Evolutionary conservation across 176 grass and related monocot species (phyloP).

Genomic region (Eragrostis curvula): DNA sequence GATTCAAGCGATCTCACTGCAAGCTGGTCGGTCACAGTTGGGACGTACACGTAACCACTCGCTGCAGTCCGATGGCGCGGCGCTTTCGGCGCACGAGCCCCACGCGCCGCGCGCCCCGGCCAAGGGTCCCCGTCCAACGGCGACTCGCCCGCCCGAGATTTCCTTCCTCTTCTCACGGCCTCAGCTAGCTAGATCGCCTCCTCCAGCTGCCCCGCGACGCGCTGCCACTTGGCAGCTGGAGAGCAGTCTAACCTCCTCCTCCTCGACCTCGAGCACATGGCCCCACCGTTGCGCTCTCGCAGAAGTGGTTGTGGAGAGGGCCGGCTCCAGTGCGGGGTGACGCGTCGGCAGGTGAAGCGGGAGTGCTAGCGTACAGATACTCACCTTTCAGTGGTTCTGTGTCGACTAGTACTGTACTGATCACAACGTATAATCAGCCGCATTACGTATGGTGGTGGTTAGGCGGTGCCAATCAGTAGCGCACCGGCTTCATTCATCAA

Average conservation of each 20-base stretch:
- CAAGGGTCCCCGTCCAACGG: too few species aligned
- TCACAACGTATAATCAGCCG: conserved; percentile 12
- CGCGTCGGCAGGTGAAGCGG: neutral
- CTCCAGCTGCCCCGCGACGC: too few species aligned
- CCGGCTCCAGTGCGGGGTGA: neutral
- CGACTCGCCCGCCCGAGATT: too few species aligned
- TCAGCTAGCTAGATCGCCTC: too few species aligned
- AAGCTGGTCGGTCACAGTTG: neutral
- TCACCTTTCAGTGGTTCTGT: neutral
- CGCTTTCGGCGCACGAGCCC: neutral
- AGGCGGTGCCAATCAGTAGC: neutral
- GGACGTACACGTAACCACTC: neutral
- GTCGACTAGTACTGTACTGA: neutral
- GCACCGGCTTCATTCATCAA: neutral
- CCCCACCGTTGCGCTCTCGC: neutral
- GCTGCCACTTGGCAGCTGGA: neutral
- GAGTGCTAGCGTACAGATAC: neutral
- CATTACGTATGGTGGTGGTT: conserved; percentile 22
- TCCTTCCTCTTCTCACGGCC: too few species aligned
- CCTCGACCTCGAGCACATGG: conserved; percentile 9
- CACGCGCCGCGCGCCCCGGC: neutral
- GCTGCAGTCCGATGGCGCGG: conserved; percentile 2
- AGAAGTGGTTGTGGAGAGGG: neutral
- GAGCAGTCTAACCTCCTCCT: neutral
- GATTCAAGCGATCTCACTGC: neutral